These are phyloP conservation scores for Eucalyptus marginata DNA, from an alignment of 345 rosid genomes.

Conservation along the genomic window DNA sequence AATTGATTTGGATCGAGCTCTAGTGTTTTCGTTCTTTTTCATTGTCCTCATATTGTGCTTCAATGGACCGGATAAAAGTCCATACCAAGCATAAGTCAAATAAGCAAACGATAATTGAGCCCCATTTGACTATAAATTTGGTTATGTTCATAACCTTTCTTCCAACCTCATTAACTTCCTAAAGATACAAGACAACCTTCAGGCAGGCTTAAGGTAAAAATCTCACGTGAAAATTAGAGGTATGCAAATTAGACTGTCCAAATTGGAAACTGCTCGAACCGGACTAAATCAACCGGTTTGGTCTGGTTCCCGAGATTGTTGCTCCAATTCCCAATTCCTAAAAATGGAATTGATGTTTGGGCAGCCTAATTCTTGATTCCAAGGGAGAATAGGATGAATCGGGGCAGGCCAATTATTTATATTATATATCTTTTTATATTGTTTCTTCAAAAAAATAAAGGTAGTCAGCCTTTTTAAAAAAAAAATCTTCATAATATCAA, in stretches of 20 bases:
- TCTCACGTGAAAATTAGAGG: background rate
- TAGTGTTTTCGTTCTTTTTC: accelerated
- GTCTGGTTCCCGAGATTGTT: accelerated
- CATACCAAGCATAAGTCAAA: too few relatives aligned
- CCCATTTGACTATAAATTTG: background rate
- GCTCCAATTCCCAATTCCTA: accelerated
- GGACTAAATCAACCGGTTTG: background rate
- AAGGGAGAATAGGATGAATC: too few relatives aligned
- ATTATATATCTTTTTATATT: too few relatives aligned
- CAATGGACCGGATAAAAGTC: too few relatives aligned
- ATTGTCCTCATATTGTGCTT: too few relatives aligned
- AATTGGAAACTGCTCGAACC: accelerated
- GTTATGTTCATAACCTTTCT: background rate
- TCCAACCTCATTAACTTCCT: background rate
- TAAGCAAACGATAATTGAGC: background rate
- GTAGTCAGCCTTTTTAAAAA: too few relatives aligned
- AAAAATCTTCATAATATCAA: too few relatives aligned
- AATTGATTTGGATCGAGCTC: too few relatives aligned
- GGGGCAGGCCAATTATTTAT: too few relatives aligned
- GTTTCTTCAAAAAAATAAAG: too few relatives aligned
- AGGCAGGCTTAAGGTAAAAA: accelerated
- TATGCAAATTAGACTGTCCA: accelerated
- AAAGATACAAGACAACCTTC: background rate
- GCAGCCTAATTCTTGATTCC: accelerated
- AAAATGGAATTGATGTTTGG: accelerated